These are phyloP conservation scores for Microthyrium microscopicum DNA, from an alignment of 2,329 filamentous ascomycete genomes.

Conservation along the genomic window DNA sequence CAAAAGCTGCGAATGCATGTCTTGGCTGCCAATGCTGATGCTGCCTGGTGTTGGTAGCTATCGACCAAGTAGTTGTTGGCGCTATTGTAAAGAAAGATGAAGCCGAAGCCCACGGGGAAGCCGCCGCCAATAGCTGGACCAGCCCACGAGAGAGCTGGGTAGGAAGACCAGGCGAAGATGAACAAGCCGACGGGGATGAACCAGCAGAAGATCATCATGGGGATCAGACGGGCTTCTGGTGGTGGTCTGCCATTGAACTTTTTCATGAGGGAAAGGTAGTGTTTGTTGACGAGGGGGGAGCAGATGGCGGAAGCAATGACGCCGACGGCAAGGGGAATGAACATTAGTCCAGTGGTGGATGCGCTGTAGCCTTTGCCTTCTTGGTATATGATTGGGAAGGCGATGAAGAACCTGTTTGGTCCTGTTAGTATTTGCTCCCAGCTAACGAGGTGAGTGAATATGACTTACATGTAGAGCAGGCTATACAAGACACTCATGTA, in stretches of 20 bases:
- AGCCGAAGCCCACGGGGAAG: constrained; percentile 51
- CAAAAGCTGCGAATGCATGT: constrained; percentile 66
- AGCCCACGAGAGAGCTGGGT: constrained; percentile 47
- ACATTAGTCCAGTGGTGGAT: constrained; percentile 66
- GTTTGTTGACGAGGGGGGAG: constrained; percentile 59
- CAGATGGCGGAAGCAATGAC: constrained; percentile 51
- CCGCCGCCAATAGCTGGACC: constrained; percentile 59
- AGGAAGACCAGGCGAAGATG: constrained; percentile 55
- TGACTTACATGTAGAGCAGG: constrained; percentile 61
- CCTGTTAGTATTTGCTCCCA: background rate
- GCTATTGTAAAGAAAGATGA: constrained; percentile 71
- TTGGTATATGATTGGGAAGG: constrained; percentile 50
- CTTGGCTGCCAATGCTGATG: constrained; percentile 66
- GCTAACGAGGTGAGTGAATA: constrained; percentile 17
- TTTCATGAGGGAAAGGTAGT: constrained; percentile 50
- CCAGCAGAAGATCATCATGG: constrained; percentile 42
- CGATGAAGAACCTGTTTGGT: constrained; percentile 30
- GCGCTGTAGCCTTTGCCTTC: constrained; percentile 63
- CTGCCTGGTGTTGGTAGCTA: constrained; percentile 57
- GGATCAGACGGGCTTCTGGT: constrained; percentile 61
- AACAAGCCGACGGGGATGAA: constrained; percentile 51
- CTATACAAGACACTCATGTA: constrained; percentile 78
- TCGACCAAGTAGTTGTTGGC: constrained; percentile 38
- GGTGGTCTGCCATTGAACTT: constrained; percentile 57
- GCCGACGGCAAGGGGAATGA: constrained; percentile 66